Percentiles rank a stretch among this genome's conserved stretches.
phyloP scores from a whole-genome alignment of 1,284 basidiomycete genomes.

The Ganoderma resinaceum region DNA sequence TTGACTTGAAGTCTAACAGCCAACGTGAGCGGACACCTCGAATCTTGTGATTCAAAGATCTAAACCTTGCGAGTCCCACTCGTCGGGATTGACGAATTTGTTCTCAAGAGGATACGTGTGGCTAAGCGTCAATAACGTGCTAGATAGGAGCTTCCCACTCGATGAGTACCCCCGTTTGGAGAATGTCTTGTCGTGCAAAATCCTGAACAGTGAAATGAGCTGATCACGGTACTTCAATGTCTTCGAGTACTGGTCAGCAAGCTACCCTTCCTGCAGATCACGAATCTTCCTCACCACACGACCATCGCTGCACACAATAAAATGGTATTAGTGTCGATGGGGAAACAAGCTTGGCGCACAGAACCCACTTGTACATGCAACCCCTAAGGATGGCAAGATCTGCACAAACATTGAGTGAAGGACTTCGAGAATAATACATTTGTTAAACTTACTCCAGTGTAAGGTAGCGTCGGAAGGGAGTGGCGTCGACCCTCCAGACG shows the following conservation, averaged over 20 bases:
- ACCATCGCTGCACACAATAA: slow-evolving; percentile 58
- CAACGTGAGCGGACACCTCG: neutral
- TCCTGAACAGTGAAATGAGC: slow-evolving; percentile 69
- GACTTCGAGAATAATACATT: neutral
- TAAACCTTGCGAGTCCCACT: slow-evolving; percentile 79
- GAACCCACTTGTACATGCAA: slow-evolving; percentile 70
- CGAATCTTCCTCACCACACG: slow-evolving; percentile 52
- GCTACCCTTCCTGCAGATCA: neutral
- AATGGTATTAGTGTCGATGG: slow-evolving; percentile 1
- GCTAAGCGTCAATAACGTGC: slow-evolving; percentile 78
- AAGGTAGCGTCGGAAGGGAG: slow-evolving; percentile 86
- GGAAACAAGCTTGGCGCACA: neutral
- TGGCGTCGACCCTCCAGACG: slow-evolving; percentile 73
- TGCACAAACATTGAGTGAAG: slow-evolving; percentile 34
- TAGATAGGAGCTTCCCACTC: slow-evolving; percentile 81
- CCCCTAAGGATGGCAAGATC: slow-evolving; percentile 75
- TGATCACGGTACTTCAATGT: slow-evolving; percentile 66
- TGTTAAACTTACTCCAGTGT: slow-evolving; percentile 77
- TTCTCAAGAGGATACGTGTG: slow-evolving; percentile 87
- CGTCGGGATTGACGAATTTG: slow-evolving; percentile 82
- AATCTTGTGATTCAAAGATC: neutral
- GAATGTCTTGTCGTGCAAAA: slow-evolving; percentile 75
- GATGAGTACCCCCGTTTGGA: slow-evolving; percentile 89
- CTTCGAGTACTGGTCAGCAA: slow-evolving; percentile 21
- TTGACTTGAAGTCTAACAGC: slow-evolving; percentile 67